phyloP scores from a whole-genome alignment of 2,329 filamentous ascomycete genomes.

The Davidsoniella eucalypti region DNA sequence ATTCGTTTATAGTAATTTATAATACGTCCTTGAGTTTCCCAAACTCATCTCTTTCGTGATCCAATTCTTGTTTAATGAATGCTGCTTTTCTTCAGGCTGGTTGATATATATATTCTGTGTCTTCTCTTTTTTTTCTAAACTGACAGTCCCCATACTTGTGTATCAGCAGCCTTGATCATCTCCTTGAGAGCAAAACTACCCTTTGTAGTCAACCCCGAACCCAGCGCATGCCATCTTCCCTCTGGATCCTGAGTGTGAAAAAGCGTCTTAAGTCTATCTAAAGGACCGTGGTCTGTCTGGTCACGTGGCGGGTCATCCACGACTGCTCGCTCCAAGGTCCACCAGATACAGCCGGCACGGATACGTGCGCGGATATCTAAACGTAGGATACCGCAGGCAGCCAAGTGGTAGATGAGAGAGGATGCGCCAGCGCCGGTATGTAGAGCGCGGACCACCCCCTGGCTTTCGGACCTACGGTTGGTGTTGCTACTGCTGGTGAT shows the following conservation, averaged over 20 bases:
- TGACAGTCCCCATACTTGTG: slow-evolving; percentile 10
- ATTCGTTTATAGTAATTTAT: too few species aligned
- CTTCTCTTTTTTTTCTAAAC: too few species aligned
- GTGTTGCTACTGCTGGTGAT: slow-evolving; percentile 38
- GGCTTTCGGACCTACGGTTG: slow-evolving; percentile 17
- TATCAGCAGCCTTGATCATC: slow-evolving; percentile 13
- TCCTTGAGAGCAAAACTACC: slow-evolving; percentile 9
- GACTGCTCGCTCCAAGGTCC: slow-evolving; percentile 29
- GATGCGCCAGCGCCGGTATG: slow-evolving; percentile 41
- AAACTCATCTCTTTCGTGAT: too few species aligned
- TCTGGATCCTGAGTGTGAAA: slow-evolving; percentile 3
- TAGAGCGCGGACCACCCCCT: slow-evolving; percentile 33
- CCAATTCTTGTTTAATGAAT: too few species aligned
- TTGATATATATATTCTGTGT: too few species aligned
- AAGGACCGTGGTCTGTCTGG: slow-evolving; percentile 1
- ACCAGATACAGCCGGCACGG: slow-evolving; percentile 32
- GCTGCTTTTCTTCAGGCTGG: too few species aligned
- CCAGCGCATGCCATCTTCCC: slow-evolving; percentile 18
- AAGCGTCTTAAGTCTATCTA: slow-evolving; percentile 2
- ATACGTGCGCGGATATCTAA: slow-evolving; percentile 28
- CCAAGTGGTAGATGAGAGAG: slow-evolving; percentile 35
- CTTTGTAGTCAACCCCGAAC: slow-evolving; percentile 13
- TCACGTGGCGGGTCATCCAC: slow-evolving; percentile 12
- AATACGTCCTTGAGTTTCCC: too few species aligned
- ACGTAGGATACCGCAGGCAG: slow-evolving; percentile 26